A percentile compares a stretch with the other conserved stretches of the same genome.
Conservation (phyloP, 768 basidiomycete species). For the Russula lepida region DNA sequence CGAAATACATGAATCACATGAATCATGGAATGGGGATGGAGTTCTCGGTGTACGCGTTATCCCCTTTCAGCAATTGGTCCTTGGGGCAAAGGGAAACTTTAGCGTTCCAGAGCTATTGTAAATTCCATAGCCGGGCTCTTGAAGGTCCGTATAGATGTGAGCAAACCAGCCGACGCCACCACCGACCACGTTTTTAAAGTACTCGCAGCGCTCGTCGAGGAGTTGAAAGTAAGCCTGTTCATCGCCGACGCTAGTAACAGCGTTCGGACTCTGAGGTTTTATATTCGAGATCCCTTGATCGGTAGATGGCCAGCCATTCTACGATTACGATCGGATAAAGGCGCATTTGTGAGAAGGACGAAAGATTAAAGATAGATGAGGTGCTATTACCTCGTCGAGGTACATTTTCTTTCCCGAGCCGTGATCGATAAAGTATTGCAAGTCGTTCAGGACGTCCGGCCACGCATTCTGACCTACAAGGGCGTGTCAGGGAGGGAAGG, state of each 20-base stretch:
- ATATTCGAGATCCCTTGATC: slow-evolving; percentile 42
- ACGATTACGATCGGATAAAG: neutral
- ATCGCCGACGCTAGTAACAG: slow-evolving; percentile 39
- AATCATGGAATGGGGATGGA: neutral
- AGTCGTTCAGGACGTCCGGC: slow-evolving; percentile 49
- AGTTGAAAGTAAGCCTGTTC: slow-evolving; percentile 51
- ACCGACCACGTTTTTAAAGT: slow-evolving; percentile 48
- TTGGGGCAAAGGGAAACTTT: slow-evolving; percentile 61
- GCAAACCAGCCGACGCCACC: slow-evolving; percentile 79
- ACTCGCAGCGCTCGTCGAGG: slow-evolving; percentile 53
- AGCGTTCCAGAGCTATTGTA: slow-evolving; percentile 39
- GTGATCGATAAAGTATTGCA: slow-evolving; percentile 57
- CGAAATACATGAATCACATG: neutral
- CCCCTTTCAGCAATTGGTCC: slow-evolving; percentile 45
- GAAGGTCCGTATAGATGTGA: slow-evolving; percentile 63
- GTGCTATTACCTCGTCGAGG: slow-evolving; percentile 46
- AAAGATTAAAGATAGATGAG: neutral
- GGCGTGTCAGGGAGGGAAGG: neutral
- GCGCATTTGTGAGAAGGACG: neutral
- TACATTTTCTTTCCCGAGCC: slow-evolving; percentile 66
- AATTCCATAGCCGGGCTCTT: slow-evolving; percentile 65
- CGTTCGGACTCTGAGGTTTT: slow-evolving; percentile 51
- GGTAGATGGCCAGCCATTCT: slow-evolving; percentile 73
- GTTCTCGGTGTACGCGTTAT: neutral
- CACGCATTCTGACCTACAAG: slow-evolving; percentile 45